Percentiles rank a stretch among this genome's conserved stretches.
Evolutionary conservation across 1,284 basidiomycete species (phyloP).

Genomic region (Flammula alnicola): DNA sequence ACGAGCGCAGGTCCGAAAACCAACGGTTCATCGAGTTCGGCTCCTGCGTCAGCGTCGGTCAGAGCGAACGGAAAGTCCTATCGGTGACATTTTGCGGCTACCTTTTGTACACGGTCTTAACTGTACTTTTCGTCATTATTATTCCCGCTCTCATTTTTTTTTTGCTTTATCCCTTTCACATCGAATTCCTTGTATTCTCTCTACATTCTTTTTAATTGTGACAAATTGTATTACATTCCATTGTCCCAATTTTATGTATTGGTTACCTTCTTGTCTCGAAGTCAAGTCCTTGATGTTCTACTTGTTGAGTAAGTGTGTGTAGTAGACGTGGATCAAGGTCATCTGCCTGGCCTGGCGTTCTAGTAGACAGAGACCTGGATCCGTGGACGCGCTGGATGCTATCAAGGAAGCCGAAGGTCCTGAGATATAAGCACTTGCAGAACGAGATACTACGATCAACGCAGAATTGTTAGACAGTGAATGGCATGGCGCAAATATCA

Average conservation of each 20-base stretch:
- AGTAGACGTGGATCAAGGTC: slow-evolving; percentile 8
- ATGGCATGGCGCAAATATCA: neutral
- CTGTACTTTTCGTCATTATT: slow-evolving; percentile 13
- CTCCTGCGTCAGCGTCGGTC: slow-evolving; percentile 36
- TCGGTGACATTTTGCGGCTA: slow-evolving; percentile 39
- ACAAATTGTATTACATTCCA: slow-evolving; percentile 27
- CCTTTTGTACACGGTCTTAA: slow-evolving; percentile 30
- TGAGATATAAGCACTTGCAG: neutral
- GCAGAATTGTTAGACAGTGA: too few relatives aligned
- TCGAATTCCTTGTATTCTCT: slow-evolving; percentile 21
- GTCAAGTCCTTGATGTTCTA: slow-evolving; percentile 11
- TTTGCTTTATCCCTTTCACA: slow-evolving; percentile 12
- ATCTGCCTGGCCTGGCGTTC: slow-evolving; percentile 12
- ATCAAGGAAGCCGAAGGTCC: neutral
- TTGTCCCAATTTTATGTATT: slow-evolving; percentile 6
- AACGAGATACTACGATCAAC: too few relatives aligned
- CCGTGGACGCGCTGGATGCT: neutral
- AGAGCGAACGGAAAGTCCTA: slow-evolving; percentile 58
- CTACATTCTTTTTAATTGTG: slow-evolving; percentile 24
- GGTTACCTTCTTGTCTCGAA: slow-evolving; percentile 10
- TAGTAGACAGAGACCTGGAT: slow-evolving; percentile 7
- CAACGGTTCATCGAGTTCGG: slow-evolving; percentile 45
- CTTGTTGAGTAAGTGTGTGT: slow-evolving; percentile 6
- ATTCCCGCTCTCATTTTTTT: slow-evolving; percentile 26
- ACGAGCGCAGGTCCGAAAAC: slow-evolving; percentile 50